phyloP scores from a whole-genome alignment of 2,329 filamentous ascomycete species.

The Trichophyton mentagrophytes region DNA sequence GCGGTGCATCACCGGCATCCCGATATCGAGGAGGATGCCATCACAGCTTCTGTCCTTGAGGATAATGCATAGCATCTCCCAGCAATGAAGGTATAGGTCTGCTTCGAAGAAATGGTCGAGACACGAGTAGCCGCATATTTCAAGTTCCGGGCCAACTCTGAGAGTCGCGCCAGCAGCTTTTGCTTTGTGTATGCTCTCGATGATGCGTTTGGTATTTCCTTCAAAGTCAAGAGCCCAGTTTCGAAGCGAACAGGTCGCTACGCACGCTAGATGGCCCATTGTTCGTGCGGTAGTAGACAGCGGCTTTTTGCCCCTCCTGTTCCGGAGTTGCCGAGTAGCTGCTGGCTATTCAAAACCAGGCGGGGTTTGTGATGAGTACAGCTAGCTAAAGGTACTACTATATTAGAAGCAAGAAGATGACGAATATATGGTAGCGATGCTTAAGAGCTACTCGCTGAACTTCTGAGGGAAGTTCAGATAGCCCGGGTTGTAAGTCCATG shows the following conservation, averaged over 20 bases:
- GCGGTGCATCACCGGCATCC: constrained; percentile 43
- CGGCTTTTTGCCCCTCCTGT: neutral
- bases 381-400: no score
- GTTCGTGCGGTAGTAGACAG: neutral
- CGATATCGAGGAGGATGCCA: constrained; percentile 41
- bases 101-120: constrained; percentile 14
- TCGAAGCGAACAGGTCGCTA: constrained; percentile 10
- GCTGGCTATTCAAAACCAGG: no score
- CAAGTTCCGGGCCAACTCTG: constrained; percentile 40
- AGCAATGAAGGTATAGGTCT: constrained; percentile 44
- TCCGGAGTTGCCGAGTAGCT: no score
- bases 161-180: constrained; percentile 47
- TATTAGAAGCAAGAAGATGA: no score
- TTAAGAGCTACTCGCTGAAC: no score
- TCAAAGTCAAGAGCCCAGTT: constrained; percentile 43
- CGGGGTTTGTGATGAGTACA: no score
- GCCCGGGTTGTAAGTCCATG: no score
- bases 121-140: constrained; percentile 15
- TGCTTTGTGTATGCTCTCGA: constrained; percentile 46
- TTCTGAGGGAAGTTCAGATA: no score
- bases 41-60: constrained; percentile 45
- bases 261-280: constrained; percentile 5
- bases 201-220: constrained; percentile 50
- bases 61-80: constrained; percentile 49
- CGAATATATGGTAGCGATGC: no score